Evolutionary conservation across 2,329 filamentous ascomycete genomes (phyloP).

Genomic region (Microascus cirrosus): DNA sequence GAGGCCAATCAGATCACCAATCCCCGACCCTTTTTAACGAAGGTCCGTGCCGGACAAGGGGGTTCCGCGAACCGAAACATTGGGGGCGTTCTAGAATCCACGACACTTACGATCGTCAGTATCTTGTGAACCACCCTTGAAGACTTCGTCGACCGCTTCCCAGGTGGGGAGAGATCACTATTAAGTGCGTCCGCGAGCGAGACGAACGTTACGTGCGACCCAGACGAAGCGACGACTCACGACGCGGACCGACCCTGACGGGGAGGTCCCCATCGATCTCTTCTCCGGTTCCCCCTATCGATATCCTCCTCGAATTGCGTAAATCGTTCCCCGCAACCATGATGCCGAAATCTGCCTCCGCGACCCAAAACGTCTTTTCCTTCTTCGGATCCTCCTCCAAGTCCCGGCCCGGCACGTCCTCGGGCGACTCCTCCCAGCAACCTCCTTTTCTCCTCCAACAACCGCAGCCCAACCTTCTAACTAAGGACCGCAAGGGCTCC

Average conservation of each 20-base stretch:
- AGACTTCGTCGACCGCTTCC: background rate
- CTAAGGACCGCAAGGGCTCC: constrained; percentile 39
- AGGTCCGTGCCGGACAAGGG: background rate
- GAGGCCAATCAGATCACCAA: background rate
- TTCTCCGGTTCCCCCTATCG: background rate
- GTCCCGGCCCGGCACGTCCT: constrained; percentile 4
- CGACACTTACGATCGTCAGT: background rate
- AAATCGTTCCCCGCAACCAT: background rate
- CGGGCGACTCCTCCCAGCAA: background rate
- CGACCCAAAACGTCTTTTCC: constrained; percentile 25
- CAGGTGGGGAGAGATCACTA: background rate
- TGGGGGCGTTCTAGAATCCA: background rate
- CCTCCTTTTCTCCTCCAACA: background rate
- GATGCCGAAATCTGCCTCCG: constrained; percentile 12
- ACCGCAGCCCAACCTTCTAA: constrained; percentile 5
- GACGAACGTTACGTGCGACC: background rate
- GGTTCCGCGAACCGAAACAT: background rate
- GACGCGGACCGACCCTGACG: background rate
- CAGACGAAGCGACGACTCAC: background rate
- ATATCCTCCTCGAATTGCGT: background rate
- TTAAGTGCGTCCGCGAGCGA: background rate
- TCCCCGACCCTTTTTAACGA: background rate
- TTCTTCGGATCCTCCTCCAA: constrained; percentile 4
- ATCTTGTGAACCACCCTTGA: background rate
- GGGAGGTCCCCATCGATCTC: background rate